Evolutionary conservation across 2,329 filamentous ascomycete genomes (phyloP).

Genomic region (Monilinia polystroma): DNA sequence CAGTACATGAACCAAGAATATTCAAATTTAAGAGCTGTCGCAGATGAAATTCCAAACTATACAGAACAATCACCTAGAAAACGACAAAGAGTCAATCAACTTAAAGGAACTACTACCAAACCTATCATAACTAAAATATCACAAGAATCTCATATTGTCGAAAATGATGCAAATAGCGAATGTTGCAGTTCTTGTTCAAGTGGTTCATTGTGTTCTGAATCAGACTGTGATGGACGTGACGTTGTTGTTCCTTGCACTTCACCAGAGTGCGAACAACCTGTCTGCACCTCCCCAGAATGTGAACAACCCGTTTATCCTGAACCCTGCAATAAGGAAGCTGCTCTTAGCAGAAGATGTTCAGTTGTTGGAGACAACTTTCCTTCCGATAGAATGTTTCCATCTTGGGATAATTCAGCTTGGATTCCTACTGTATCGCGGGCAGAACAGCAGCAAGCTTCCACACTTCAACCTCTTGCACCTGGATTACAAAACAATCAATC

Average conservation of each 20-base stretch:
- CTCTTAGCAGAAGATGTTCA: constrained; percentile 25
- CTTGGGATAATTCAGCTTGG: constrained; percentile 25
- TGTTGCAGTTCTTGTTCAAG: constrained; percentile 38
- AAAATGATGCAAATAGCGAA: constrained; percentile 25
- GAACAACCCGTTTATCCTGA: constrained; percentile 30
- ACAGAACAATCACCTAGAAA: constrained; percentile 9
- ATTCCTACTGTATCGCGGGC: constrained; percentile 20
- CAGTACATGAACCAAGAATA: neutral
- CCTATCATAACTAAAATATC: neutral
- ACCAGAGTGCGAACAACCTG: constrained; percentile 29
- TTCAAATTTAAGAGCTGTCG: constrained; percentile 1
- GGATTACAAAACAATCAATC: neutral
- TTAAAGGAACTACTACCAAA: neutral
- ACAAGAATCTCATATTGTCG: neutral
- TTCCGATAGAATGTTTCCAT: constrained; percentile 18
- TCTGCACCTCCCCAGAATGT: constrained; percentile 30
- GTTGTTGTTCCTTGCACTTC: constrained; percentile 31
- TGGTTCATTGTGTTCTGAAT: constrained; percentile 31
- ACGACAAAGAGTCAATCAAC: constrained; percentile 10
- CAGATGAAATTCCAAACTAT: constrained; percentile 6
- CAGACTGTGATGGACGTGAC: constrained; percentile 30
- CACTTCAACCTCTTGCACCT: neutral
- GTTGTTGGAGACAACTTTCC: constrained; percentile 12
- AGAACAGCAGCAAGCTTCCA: neutral
- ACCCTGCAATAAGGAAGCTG: constrained; percentile 27